Evolutionary conservation across 345 rosid species (phyloP), one percentile per base, ranked within the genome.

Genomic region (Leavenworthia alabamica): DNA sequence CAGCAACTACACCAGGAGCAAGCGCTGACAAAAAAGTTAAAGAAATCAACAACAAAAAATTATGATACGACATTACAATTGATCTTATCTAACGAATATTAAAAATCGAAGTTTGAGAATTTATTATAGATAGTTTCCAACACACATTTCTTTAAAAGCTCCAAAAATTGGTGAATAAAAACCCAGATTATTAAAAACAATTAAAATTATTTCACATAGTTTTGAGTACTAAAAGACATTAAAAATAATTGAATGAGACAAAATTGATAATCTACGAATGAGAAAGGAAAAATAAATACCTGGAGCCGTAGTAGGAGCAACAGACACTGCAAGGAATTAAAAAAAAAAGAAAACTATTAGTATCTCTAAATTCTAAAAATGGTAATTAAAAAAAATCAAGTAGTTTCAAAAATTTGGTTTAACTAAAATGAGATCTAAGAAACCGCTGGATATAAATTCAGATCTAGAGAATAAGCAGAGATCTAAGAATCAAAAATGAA

Each of bases 1-100:
- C 48, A 37, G 58, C 64, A 14, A 35, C 66, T 11, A 56, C 73
- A 6, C 62, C 73, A 6, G 74, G 75, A 57, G 75, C 66, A 26
- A 71, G 42, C 24, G 55, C 75, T 71, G 37, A 23, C 3, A 12
- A 20, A 13, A 0, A 36, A 46, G 7, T 4, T 4, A 1, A 12
- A 27, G 3, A 12, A 27, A 28, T 32, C 4, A 22, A 11, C 28
- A 29, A 41, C 24, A 12, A 9, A 47, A 1, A 23, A 0, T 23
- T 23, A 23, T 23, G 26, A 23, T 23, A 4, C 26, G 2, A 23
- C 26, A 3, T 2, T 23, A 23, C 4, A 23, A 2, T 23, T 2
- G 8, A 40, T 47, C 3, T 8, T 20, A 2, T 5, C 42, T n/a
- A 57, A 28, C 19, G 28, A 17, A 17, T 1, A 42, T 44, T 3